Percentiles rank a stretch among this genome's conserved stretches.
phyloP scores from a whole-genome alignment of 352 stramenopile species.

The Phytophthora pisi region DNA sequence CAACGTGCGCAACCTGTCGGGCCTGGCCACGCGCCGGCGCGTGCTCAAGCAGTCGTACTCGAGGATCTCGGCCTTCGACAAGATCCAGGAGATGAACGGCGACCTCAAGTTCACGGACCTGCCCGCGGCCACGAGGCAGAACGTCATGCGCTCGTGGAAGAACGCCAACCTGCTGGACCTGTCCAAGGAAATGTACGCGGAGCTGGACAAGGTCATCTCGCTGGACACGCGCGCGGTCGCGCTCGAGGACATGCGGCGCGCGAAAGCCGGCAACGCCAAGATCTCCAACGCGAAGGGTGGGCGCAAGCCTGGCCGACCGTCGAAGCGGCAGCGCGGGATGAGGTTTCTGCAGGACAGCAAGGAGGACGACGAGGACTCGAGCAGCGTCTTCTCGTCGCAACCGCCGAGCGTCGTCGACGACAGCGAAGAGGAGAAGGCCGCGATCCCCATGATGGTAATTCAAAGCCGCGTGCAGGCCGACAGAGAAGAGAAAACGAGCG shows the following conservation, averaged over 20 bases:
- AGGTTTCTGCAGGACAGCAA: conserved; percentile 14
- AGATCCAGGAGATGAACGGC: conserved; percentile 43
- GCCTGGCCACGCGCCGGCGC: conserved; percentile 32
- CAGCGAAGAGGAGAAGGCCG: conserved; percentile 38
- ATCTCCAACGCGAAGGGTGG: conserved; percentile 2
- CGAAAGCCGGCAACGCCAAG: conserved; percentile 20
- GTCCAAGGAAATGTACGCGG: conserved; percentile 28
- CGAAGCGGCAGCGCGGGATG: conserved; percentile 18
- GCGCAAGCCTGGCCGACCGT: conserved; percentile 9
- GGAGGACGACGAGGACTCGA: conserved; percentile 22
- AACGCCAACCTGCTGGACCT: conserved; percentile 44
- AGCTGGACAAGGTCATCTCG: conserved; percentile 29
- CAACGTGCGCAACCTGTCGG: conserved; percentile 31
- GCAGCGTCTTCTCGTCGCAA: conserved; percentile 24
- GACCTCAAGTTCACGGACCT: conserved; percentile 32
- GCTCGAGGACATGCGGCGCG: conserved; percentile 36
- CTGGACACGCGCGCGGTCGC: conserved; percentile 32
- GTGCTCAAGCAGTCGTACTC: conserved; percentile 40
- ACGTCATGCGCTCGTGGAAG: conserved; percentile 41
- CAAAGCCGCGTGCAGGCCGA: conserved; percentile 2
- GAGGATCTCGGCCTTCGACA: conserved; percentile 36
- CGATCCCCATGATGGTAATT: conserved; percentile 15
- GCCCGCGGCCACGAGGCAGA: conserved; percentile 15
- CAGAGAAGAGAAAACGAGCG: conserved; percentile 5
- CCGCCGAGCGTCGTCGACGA: conserved; percentile 19